phyloP scores from a whole-genome alignment of 139 green algal genomes.

The Coccomyxa sp. region DNA sequence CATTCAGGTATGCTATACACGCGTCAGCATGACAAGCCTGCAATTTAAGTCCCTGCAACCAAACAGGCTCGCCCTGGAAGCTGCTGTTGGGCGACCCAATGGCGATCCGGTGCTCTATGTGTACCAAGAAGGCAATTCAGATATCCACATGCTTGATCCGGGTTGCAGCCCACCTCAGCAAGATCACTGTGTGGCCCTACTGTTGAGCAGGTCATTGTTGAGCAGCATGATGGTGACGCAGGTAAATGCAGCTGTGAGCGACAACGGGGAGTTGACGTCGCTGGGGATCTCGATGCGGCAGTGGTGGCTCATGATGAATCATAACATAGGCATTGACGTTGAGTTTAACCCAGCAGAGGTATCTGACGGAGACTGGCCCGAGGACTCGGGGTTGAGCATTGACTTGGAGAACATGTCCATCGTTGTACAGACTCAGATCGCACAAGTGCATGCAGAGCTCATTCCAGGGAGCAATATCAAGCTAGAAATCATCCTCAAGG shows the following conservation, averaged over 20 bases:
- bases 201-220: too few species aligned
- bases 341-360: not conserved
- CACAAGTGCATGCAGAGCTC: too few species aligned
- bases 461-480: too few species aligned
- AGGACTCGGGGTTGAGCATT: not conserved
- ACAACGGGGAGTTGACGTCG: not conserved
- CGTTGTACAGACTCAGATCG: not conserved
- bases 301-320: not conserved
- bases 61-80: too few species aligned
- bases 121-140: too few species aligned
- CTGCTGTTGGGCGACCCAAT: too few species aligned
- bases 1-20: not conserved
- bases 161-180: too few species aligned
- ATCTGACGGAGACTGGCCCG: not conserved
- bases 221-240: too few species aligned
- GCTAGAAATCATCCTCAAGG: too few species aligned
- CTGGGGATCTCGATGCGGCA: not conserved
- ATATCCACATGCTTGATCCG: too few species aligned
- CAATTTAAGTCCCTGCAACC: not conserved
- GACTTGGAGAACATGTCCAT: not conserved
- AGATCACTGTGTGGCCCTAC: too few species aligned
- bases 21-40: not conserved
- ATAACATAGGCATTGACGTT: not conserved
- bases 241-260: not conserved
- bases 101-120: too few species aligned